Percentiles rank a stretch among this genome's conserved stretches.
Conservation (phyloP, 2,329 filamentous ascomycete genomes). For the Pyrenochaeta sp. region DNA sequence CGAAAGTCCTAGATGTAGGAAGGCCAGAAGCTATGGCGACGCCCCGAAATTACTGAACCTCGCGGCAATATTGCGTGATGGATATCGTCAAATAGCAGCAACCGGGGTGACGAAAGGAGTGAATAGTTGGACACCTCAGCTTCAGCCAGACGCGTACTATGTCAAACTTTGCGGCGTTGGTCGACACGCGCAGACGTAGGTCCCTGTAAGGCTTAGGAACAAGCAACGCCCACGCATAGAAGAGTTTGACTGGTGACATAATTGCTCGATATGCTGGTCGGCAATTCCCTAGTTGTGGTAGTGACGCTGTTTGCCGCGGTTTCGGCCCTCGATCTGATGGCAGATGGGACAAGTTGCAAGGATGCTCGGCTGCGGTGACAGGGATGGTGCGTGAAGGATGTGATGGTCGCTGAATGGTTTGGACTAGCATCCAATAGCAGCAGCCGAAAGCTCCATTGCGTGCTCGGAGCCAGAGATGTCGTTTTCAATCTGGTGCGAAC, state of each 20-base stretch:
- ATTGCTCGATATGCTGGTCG: conserved; percentile 24
- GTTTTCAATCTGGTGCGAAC: conserved; percentile 26
- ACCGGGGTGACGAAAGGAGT: conserved; percentile 5
- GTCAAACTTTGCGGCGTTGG: conserved; percentile 8
- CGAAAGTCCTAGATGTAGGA: conserved; percentile 18
- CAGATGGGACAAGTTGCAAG: conserved; percentile 28
- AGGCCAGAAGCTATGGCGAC: conserved; percentile 25
- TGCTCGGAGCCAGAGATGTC: conserved; percentile 46
- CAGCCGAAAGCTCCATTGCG: conserved; percentile 36
- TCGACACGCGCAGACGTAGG: neutral
- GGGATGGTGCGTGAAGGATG: conserved; percentile 33
- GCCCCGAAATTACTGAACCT: conserved; percentile 35
- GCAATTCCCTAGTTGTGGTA: conserved; percentile 6
- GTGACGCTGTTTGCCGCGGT: conserved; percentile 23
- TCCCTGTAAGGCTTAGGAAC: neutral
- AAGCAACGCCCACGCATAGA: conserved; percentile 9
- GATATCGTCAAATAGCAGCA: conserved; percentile 6
- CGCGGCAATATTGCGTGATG: conserved; percentile 38
- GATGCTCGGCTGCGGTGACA: conserved; percentile 36
- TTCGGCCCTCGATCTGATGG: conserved; percentile 20
- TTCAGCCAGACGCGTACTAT: conserved; percentile 6
- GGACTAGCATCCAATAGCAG: conserved; percentile 31
- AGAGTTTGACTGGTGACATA: conserved; percentile 37
- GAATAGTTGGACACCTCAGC: conserved; percentile 3
- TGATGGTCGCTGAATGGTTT: conserved; percentile 24